Base-by-base conservation (phyloP, 768 basidiomycete species). In the Kwoniella sp. region DNA sequence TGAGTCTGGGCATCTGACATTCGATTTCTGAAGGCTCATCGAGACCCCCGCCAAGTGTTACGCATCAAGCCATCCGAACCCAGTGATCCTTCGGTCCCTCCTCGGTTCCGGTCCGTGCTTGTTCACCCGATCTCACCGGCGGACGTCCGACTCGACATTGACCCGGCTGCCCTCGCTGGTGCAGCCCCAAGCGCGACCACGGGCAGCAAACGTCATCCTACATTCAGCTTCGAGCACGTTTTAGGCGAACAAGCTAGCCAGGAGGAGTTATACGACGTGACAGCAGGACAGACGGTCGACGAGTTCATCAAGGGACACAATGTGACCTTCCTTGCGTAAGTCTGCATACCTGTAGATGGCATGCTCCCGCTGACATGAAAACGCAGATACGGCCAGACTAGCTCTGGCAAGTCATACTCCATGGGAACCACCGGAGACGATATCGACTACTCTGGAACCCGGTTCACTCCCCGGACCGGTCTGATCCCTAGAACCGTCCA, bases 381-480 rank as follows among this genome's bases (percentile, higher is more conserved):
- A n/a, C n/a, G n/a, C n/a, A 73, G 73, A 10, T 74, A 99, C 75
- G 93, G 93, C 31, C 93, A 96, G 74, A 96, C 93, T 2, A 88
- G 87, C 60, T 90, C 88, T 60, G 93, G 93, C 52, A 99, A 99
- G 77, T 91, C 89, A 0, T 91, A 89, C 75, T 90, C 93, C 36
- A 98, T 98, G 95, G 92, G 93, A 26, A 93, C 93, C 44, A 79
- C 89, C 46, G 90, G 93, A 77, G 80, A 93, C 34, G 89, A 92
- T 58, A 82, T 83, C 32, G 87, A 90, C 78, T 71, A 73, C 41
- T 43, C 57, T 9, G 67, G 66, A 2, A 63, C 58, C 23, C 63
- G 68, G 8, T 62, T 64, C 37, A 55, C 42, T 12, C 54, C 69
- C 8, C 57, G 75, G 20, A 89, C 91, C 82, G 95, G 95, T 36